Base-by-base conservation (phyloP, 768 basidiomycete species). In the Leccinum uliginosum region DNA sequence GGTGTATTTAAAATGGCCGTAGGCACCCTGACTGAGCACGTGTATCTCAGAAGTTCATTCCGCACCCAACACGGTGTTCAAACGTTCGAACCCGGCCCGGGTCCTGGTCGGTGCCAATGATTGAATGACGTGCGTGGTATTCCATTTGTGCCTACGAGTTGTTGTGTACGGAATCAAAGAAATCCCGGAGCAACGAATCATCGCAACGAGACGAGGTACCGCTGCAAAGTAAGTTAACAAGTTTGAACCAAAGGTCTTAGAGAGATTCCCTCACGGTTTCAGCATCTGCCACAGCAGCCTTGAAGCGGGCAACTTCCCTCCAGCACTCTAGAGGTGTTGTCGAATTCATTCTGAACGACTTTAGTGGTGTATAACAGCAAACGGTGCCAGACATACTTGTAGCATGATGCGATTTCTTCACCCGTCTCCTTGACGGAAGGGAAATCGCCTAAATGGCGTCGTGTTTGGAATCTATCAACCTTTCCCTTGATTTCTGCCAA, bases 401-500 rank as follows among this genome's bases (percentile, higher is more conserved):
- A 93, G 71, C 92, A 94, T n/a, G 80, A 76, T 3, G 83, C 76
- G 32, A 93, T 79, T 21, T 80, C 82, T 59, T 84, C 79, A 17
- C 82, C 78, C 19, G 73, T 75, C n/a, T 72, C 75, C 62, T 82
- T 83, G 17, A 88, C 80, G 44, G 77, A 77, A 6, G 83, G 80
- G 53, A 80, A 80, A 45, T 82, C 82, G 10, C 70, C 71, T 19
- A 87, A 74, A 57, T 81, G 76, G 59, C 77, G 80, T 44, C 83
- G 78, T 15, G 76, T 70, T 50, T 87, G 82, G 65, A 85, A 88
- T 59, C 81, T 80, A 64, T 87, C 85, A n/a, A 91, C 83, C 66
- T 89, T 87, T 53, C 74, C 75, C 64, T 80, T 79, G 48, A 93
- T 78, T 67, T 89, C 83, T 62, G 89, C 88, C 61, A 94, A 68